Base-by-base conservation (phyloP, 352 stramenopile species). In the Globisporangium orthogonon region DNA sequence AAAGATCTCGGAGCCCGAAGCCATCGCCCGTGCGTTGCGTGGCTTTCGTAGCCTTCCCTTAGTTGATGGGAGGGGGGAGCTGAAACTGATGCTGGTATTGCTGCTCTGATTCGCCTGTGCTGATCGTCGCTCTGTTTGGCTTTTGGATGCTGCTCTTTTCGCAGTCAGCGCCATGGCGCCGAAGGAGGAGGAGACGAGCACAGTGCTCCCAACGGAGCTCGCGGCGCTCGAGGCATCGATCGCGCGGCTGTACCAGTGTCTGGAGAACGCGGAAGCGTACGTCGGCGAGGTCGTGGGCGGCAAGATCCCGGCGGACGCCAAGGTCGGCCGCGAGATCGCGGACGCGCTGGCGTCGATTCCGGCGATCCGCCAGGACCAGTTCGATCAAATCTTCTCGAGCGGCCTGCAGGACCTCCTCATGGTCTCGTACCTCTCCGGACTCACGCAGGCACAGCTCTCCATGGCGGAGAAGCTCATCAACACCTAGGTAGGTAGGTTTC, bases 391-490 rank as follows among this genome's bases (percentile, higher is more conserved):
- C 54, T 98, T 99, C 74, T 95, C 94, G 71, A 93, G 91, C 66
- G 96, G 96, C 18, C 72, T 99, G 66, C 96, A 99, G 78, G 97
- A 99, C 76, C 83, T 99, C 55, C 83, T 99, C 60, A 99, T 99
- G 96, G 95, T 99, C 28, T 98, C 91, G 58, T 99, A 99, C 76
- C 87, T 99, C 64, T 97, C 90, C 56, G 97, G 96, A 58, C 84
- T 99, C 62, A 99, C 97, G 51, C 89, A 97, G 79, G 97, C 96
- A 59, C 96, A 99, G 78, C 77, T 99, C 46, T 93, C 87, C 40
- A 98, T 99, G 86, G 92, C 95, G 35, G 96, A 98, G 74, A 98
- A 99, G 79, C 82, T 99, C 67, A 97, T 98, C 76, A 94, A 90
- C 70, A 80, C 84, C 17, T 94, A 90, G 65, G 74, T 14, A 46